Percentiles rank a stretch among this genome's conserved stretches.
These are phyloP conservation scores for Singerocomus inundabilis DNA, from an alignment of 1,284 basidiomycete genomes.

Conservation along the genomic window DNA sequence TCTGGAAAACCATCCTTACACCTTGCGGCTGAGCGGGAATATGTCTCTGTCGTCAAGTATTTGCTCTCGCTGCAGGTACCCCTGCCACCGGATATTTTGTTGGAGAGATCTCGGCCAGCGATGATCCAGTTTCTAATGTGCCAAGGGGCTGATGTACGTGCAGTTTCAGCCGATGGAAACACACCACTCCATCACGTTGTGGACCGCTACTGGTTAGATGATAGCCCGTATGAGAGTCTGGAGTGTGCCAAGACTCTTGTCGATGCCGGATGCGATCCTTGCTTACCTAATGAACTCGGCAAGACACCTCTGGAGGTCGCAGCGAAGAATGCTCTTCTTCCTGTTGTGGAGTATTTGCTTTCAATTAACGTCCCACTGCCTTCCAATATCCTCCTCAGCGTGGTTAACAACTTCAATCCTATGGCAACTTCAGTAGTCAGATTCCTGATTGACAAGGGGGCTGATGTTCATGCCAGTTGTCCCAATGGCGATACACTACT, in stretches of 20 bases:
- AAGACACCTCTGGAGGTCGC: not conserved
- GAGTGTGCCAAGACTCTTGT: not conserved
- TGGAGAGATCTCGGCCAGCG: not conserved
- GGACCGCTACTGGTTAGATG: rapidly evolving
- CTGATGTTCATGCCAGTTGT: not conserved
- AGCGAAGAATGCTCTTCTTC: not conserved
- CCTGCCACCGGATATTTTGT: constrained; percentile 8
- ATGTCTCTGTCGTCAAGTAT: not conserved
- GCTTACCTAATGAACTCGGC: not conserved
- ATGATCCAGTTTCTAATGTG: not conserved
- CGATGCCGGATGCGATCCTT: constrained; percentile 1
- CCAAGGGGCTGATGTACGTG: constrained; percentile 1
- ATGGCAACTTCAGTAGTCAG: no score
- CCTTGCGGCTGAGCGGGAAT: not conserved
- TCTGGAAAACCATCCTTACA: constrained; percentile 5
- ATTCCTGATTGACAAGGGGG: constrained; percentile 8
- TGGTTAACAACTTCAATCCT: no score
- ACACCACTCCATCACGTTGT: constrained; percentile 6
- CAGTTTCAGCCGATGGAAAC: not conserved
- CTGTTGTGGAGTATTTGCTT: not conserved
- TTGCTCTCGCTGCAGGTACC: not conserved
- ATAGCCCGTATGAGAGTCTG: no score
- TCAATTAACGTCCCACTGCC: not conserved
- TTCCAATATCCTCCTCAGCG: constrained; percentile 4
- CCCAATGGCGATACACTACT: not conserved